These are phyloP conservation scores for Lipomyces oligophaga DNA, from an alignment of 805 yeast species.

Conservation along the genomic window DNA sequence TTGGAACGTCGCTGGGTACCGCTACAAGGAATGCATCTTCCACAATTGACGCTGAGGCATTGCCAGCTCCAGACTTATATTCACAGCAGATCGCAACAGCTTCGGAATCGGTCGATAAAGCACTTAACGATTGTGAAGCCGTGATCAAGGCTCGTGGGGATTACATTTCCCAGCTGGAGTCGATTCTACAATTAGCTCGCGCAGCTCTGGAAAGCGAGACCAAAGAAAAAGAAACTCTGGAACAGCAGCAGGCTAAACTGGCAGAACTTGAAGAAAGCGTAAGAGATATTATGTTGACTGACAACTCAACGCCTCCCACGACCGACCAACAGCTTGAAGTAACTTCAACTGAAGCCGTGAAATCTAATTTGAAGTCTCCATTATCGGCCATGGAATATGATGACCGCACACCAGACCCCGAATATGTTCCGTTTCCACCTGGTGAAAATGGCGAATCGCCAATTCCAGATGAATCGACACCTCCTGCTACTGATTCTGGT, in stretches of 20 bases:
- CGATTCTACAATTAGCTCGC: constrained; percentile 33
- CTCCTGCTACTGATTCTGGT: not conserved
- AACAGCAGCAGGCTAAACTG: constrained; percentile 33
- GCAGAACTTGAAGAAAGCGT: constrained; percentile 7
- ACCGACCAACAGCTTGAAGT: too few relatives aligned
- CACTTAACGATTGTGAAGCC: constrained; percentile 32
- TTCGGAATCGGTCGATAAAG: constrained; percentile 31
- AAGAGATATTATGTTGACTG: constrained; percentile 14
- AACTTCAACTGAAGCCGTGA: not conserved
- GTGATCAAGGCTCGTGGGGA: constrained; percentile 31
- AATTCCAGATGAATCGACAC: constrained; percentile 1
- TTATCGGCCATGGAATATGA: constrained; percentile 4
- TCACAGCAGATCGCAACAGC: constrained; percentile 32
- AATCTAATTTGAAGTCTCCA: not conserved
- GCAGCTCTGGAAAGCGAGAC: constrained; percentile 33
- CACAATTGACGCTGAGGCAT: constrained; percentile 31
- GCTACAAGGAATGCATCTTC: constrained; percentile 21
- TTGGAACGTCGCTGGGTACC: constrained; percentile 7
- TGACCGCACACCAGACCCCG: constrained; percentile 16
- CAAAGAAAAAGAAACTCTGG: constrained; percentile 33
- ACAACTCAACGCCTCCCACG: too few relatives aligned
- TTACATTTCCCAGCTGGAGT: constrained; percentile 34
- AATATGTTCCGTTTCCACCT: constrained; percentile 6
- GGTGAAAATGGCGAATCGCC: not conserved
- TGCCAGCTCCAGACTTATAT: constrained; percentile 39